These are phyloP conservation scores for Leptographium flavum DNA, from an alignment of 2,329 filamentous ascomycete genomes.

Conservation along the genomic window DNA sequence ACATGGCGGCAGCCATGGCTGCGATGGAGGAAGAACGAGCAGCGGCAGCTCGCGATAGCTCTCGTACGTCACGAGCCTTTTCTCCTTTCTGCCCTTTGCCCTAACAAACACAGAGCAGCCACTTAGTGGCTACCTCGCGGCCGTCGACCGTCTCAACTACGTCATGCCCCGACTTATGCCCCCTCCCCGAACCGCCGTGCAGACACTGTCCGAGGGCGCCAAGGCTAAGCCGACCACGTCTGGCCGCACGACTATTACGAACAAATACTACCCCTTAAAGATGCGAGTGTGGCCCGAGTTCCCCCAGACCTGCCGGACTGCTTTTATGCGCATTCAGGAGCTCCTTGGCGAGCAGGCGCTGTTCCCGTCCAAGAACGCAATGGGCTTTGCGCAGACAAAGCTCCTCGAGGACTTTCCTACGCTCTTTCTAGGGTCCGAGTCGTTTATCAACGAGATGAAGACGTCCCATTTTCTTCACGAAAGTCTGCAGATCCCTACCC, in stretches of 20 bases:
- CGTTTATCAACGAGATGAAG: background rate
- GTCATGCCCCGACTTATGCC: background rate
- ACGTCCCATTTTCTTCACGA: slow-evolving; percentile 1
- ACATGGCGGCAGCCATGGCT: background rate
- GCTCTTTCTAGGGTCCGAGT: background rate
- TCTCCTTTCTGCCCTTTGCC: background rate
- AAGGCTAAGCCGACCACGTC: background rate
- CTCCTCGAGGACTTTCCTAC: background rate
- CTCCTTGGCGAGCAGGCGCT: background rate
- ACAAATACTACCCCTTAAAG: background rate
- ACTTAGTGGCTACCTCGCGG: background rate
- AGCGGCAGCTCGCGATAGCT: background rate
- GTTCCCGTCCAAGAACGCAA: background rate
- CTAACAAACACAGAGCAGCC: background rate
- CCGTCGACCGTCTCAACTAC: background rate
- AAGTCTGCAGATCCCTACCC: background rate
- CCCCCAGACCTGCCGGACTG: background rate
- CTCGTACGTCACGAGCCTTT: background rate
- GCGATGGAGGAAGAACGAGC: background rate
- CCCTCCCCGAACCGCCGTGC: background rate
- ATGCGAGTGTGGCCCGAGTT: background rate
- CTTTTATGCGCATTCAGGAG: background rate
- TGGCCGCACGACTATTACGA: background rate
- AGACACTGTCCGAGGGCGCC: background rate
- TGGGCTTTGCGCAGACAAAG: background rate